Base-by-base conservation (phyloP, 306 rosid species). In the Prosopis cineraria region DNA sequence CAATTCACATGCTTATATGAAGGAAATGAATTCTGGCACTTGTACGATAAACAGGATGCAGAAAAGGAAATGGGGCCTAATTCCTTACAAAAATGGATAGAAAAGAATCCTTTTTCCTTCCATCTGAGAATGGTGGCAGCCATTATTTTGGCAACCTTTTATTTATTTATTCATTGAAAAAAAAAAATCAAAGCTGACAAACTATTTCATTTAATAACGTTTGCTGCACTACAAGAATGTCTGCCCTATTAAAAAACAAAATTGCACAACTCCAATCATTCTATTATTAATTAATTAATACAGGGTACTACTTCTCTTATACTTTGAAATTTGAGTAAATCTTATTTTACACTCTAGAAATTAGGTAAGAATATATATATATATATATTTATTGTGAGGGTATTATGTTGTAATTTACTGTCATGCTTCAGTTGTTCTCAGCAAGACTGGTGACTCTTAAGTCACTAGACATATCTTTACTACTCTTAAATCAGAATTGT, bases 391-490 rank as follows among this genome's bases (percentile, higher is more conserved):
- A 36, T n/a, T 8, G 47, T 36, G 45, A 64, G 70, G 27, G 25
- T 19, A 34, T 63, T 19, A 34, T 63, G 34, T 33, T 34, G 70
- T n/a, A 7, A 36, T 36, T 33, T 22, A 64, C 10, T 50, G 70
- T 73, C 22, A 70, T 70, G 68, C 78, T 78, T 81, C 39, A 55
- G 33, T 65, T 66, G 27, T 37, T 74, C 60, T 66, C 43, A 50
- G 63, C 70, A 80, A 72, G 50, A 43, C 64, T 67, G 50, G 66
- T 67, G 50, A 59, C 72, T 62, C 74, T 59, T 45, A 68, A 30
- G 30, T 64, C 70, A 40, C 52, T 29, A 37, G 17, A 64, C 70
- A 40, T 59, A 22, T 50, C 60, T 22, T 34, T 80, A 62, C 39
- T 27, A 27, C 64, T 73, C 44, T 72, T 68, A 40, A 40, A 20